Base-by-base conservation (phyloP, 1,284 basidiomycete genomes). In the Moniliophthora roreri region DNA sequence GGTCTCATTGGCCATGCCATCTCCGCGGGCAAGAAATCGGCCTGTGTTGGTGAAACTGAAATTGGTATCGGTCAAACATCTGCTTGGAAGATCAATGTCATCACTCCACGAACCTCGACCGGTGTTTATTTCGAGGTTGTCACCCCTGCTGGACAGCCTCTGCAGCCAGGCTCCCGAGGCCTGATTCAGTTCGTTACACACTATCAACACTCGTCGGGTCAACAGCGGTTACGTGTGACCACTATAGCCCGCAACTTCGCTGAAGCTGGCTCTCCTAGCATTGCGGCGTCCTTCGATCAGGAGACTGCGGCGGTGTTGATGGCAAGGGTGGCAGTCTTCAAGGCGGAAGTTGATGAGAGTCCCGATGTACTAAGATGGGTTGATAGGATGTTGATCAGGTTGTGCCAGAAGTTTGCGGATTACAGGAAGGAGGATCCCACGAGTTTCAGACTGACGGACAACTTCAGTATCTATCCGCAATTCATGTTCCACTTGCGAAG, bases 401-500 rank as follows among this genome's bases (percentile, higher is more conserved):
- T 99, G 38, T 99, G 97, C 74, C 97, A 99, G 77, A 99, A 99
- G 81, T 99, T 99, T 67, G 97, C 97, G 53, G 95, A 98, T 69
- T 99, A 99, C 70, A 80, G 95, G 65, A 99, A 99, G 76, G 97
- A 99, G 73, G 97, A 99, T 67, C 93, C 96, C 3, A 85, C 89
- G 48, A 93, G 89, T 69, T 99, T 99, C 83, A 81, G 95, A 59
- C 78, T 99, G 60, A 81, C 86, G 56, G 95, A 98, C 65, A 96
- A 96, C 72, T 99, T 99, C 73, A 94, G 91, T 70, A 99, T 99
- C 66, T 99, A 99, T 72, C 97, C 97, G 32, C 97, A 99, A 71
- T 99, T 99, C 79, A 99, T 99, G 97, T 99, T 99, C 89, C 97
- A 99, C 73, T 74, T 99, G 57, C 84, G 97, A 54, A 78, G 97